phyloP scores from a whole-genome alignment of 495 filamentous ascomycete species.

The Aspergillus bertholletiae region DNA sequence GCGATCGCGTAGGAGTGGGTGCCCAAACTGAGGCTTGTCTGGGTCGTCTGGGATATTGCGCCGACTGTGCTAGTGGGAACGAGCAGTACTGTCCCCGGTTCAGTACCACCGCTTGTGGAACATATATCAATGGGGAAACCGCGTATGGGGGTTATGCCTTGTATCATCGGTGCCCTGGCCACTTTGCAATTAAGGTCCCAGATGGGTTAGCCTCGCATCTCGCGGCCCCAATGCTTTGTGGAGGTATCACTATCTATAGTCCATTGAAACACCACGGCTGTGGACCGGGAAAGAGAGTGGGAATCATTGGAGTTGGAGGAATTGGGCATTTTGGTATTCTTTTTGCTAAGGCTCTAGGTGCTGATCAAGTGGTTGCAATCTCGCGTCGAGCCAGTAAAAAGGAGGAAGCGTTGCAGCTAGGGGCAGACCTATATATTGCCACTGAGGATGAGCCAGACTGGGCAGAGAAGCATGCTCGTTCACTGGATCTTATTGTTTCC shows the following conservation, averaged over 20 bases:
- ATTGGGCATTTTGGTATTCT: slow-evolving; percentile 61
- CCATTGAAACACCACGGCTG: slow-evolving; percentile 64
- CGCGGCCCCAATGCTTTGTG: slow-evolving; percentile 77
- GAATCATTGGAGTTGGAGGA: slow-evolving; percentile 73
- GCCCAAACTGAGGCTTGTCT: slow-evolving; percentile 67
- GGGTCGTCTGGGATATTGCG: slow-evolving; percentile 49
- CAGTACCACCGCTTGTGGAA: slow-evolving; percentile 32
- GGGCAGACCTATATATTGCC: slow-evolving; percentile 63
- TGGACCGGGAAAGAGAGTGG: slow-evolving; percentile 72
- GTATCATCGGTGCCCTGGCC: slow-evolving; percentile 63
- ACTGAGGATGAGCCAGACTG: slow-evolving; percentile 70
- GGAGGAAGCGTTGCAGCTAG: slow-evolving; percentile 56
- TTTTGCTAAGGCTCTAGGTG: slow-evolving; percentile 58
- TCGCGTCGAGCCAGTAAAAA: slow-evolving; percentile 60
- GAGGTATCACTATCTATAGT: slow-evolving; percentile 66
- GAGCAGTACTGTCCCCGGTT: slow-evolving; percentile 58
- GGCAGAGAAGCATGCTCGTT: slow-evolving; percentile 52
- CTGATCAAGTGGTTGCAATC: slow-evolving; percentile 68
- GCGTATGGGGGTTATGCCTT: slow-evolving; percentile 61
- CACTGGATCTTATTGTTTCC: slow-evolving; percentile 68
- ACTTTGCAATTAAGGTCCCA: slow-evolving; percentile 73
- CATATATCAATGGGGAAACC: slow-evolving; percentile 44
- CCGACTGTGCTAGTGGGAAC: slow-evolving; percentile 53
- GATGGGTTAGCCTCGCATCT: slow-evolving; percentile 42
- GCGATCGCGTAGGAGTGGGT: slow-evolving; percentile 80